Conservation (phyloP, 208 protist genomes). For the Acanthamoeba rhysodes region DNA sequence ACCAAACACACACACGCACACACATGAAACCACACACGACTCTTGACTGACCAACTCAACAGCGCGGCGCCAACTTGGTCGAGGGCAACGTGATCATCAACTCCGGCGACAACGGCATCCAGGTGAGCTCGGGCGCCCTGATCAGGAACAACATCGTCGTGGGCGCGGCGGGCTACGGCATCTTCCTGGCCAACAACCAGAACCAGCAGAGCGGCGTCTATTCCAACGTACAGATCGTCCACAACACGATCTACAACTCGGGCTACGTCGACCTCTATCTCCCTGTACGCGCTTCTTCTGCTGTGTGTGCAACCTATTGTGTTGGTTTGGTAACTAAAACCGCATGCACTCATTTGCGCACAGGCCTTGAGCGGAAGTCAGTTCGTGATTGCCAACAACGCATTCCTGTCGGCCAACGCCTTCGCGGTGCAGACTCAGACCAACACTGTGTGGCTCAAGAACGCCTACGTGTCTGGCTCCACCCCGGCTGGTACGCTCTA, state of each 20-base stretch:
- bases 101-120: background rate
- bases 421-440: background rate
- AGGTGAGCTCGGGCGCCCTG: slow-evolving; percentile 23
- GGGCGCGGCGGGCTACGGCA: background rate
- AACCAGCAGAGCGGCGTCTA: background rate
- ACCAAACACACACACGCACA: too few species aligned
- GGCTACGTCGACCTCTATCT: background rate
- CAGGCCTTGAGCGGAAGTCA: background rate
- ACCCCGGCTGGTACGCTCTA: background rate
- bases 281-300: background rate
- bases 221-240: background rate
- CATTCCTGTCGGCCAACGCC: background rate
- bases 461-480: background rate
- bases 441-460: slow-evolving; percentile 9
- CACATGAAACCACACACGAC: too few species aligned
- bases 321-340: background rate
- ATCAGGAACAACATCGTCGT: slow-evolving; percentile 46
- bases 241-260: slow-evolving; percentile 49
- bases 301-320: too few species aligned
- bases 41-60: too few species aligned
- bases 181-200: slow-evolving; percentile 3
- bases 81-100: slow-evolving; percentile 8
- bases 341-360: background rate
- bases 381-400: background rate
- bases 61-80: background rate